A percentile compares a stretch with the other conserved stretches of the same genome.
phyloP scores from a whole-genome alignment of 306 rosid species.

The Pyrus communis region DNA sequence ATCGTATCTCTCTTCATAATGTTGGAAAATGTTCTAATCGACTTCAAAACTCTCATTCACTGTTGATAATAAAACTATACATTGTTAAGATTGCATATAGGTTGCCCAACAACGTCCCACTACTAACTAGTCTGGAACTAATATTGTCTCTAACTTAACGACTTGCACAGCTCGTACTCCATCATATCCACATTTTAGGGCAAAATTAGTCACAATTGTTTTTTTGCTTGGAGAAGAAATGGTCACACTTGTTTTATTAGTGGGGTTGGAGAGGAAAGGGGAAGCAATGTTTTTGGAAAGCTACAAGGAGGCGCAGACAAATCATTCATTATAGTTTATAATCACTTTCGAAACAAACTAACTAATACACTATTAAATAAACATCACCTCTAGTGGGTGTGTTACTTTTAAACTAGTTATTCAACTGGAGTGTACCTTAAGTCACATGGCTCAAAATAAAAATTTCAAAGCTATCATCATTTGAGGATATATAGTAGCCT shows the following conservation, averaged over 20 bases:
- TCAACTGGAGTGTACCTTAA: conserved; percentile 49
- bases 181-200: conserved; percentile 7
- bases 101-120: neutral
- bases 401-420: conserved; percentile 62
- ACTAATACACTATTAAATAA: conserved; percentile 27
- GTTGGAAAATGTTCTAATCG: neutral
- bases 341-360: conserved; percentile 70
- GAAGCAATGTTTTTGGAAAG: conserved; percentile 59
- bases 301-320: conserved; percentile 20
- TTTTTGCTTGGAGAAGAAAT: conserved; percentile 13
- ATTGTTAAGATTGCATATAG: neutral
- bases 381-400: conserved; percentile 42
- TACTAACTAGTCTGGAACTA: too few relatives aligned
- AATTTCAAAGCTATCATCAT: conserved; percentile 36
- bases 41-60: neutral
- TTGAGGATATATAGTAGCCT: conserved; percentile 10
- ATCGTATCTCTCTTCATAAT: too few relatives aligned
- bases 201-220: conserved; percentile 9
- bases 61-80: neutral
- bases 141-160: neutral
- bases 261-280: conserved; percentile 63
- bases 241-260: conserved; percentile 30
- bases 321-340: conserved; percentile 27
- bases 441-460: conserved; percentile 46
- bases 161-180: neutral